Conservation (phyloP, 306 rosid genomes). For the Cucumis melo region DNA sequence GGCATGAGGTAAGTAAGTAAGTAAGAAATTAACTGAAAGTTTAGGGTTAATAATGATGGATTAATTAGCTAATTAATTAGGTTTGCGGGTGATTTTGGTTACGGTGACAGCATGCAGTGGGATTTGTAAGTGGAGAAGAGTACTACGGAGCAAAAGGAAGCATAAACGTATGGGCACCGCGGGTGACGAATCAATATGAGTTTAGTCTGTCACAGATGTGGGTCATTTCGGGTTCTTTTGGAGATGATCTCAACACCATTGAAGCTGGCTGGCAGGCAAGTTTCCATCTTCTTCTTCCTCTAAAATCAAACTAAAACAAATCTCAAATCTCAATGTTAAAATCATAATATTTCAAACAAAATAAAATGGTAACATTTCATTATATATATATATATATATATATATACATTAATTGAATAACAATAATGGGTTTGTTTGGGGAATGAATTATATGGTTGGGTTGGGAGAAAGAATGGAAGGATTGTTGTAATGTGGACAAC, state of each 20-base stretch:
- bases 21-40: too few relatives aligned
- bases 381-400: too few relatives aligned
- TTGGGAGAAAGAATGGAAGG: background rate
- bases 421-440: background rate
- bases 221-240: constrained; percentile 94
- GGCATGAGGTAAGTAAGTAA: constrained; percentile 55
- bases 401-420: too few relatives aligned
- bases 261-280: constrained; percentile 98
- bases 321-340: too few relatives aligned
- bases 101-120: constrained; percentile 76
- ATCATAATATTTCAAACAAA: too few relatives aligned
- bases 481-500: background rate
- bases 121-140: constrained; percentile 71
- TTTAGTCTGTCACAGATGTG: constrained; percentile 94
- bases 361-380: too few relatives aligned
- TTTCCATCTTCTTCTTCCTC: background rate
- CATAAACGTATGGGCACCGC: constrained; percentile 91
- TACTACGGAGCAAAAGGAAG: constrained; percentile 92
- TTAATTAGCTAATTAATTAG: too few relatives aligned
- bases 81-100: background rate
- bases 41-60: too few relatives aligned
- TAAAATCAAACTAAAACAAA: too few relatives aligned
- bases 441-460: background rate
- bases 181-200: constrained; percentile 60
- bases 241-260: constrained; percentile 79